phyloP scores from a whole-genome alignment of 805 yeast species.

The Yarrowia keelungensis region DNA sequence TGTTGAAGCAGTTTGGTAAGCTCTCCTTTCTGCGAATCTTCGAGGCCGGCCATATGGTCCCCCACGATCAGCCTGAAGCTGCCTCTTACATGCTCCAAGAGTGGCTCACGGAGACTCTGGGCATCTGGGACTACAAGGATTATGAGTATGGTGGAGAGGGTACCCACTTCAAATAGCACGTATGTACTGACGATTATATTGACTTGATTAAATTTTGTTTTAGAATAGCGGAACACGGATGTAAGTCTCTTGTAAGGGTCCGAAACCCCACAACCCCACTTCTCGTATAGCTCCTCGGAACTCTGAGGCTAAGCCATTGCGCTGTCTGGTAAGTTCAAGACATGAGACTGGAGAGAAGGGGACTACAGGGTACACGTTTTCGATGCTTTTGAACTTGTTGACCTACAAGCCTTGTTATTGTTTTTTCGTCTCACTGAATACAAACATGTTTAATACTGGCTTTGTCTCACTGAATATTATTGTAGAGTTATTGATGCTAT shows the following conservation, averaged over 20 bases:
- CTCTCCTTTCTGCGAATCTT: conserved; percentile 79
- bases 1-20: conserved; percentile 68
- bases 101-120: conserved; percentile 58
- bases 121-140: conserved; percentile 51
- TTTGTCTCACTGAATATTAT: too few species aligned
- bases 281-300: conserved; percentile 1
- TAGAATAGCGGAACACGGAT: not conserved
- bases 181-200: not conserved
- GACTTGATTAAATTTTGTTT: too few species aligned
- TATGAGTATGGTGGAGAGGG: not conserved
- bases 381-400: too few species aligned
- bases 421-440: too few species aligned
- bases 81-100: conserved; percentile 73
- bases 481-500: conserved; percentile 10
- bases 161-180: not conserved
- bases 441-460: too few species aligned
- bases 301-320: not conserved
- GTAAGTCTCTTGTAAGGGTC: not conserved
- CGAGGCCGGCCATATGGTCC: conserved; percentile 94
- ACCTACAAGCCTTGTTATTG: too few species aligned
- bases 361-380: not conserved
- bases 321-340: not conserved
- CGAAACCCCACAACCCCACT: conserved; percentile 7
- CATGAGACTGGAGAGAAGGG: not conserved
- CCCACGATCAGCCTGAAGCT: conserved; percentile 81